A percentile compares a stretch with the other conserved stretches of the same genome.
Evolutionary conservation across 306 rosid genomes (phyloP).

Genomic region (Vigna reflexopilosa): DNA sequence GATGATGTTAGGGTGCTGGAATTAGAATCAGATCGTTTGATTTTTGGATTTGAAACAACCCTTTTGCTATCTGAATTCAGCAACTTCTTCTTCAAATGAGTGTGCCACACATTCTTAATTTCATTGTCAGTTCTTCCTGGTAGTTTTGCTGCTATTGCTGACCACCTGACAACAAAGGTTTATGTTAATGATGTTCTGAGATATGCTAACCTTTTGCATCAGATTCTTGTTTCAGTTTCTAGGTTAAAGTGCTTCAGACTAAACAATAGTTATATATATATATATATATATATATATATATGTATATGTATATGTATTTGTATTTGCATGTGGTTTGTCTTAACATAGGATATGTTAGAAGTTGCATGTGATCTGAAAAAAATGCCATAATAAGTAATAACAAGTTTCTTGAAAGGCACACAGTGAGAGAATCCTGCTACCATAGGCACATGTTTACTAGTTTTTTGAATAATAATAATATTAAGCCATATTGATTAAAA

Average conservation of each 20-base stretch:
- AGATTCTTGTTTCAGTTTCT: too few relatives aligned
- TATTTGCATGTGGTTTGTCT: neutral
- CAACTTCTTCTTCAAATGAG: conserved; percentile 75
- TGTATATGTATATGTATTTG: too few relatives aligned
- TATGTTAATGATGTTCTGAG: too few relatives aligned
- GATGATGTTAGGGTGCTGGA: conserved; percentile 42
- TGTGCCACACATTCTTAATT: conserved; percentile 90
- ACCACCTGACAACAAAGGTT: conserved; percentile 64
- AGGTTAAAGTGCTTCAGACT: too few relatives aligned
- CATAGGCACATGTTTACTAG: too few relatives aligned
- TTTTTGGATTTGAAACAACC: conserved; percentile 23
- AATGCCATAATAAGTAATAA: neutral
- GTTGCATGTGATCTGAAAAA: conserved; percentile 33
- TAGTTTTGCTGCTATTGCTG: conserved; percentile 80
- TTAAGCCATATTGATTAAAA: too few relatives aligned
- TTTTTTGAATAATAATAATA: too few relatives aligned
- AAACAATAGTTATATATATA: too few relatives aligned
- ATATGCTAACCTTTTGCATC: too few relatives aligned
- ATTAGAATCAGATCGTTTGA: conserved; percentile 36
- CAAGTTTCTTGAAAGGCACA: neutral
- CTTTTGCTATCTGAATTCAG: conserved; percentile 35
- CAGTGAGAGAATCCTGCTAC: neutral
- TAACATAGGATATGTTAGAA: neutral
- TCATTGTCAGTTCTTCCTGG: conserved; percentile 90
- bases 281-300: too few relatives aligned